A percentile compares a stretch with the other conserved stretches of the same genome.
These are phyloP conservation scores for Colletotrichum acutatum DNA, from an alignment of 2,329 filamentous ascomycete species.

Conservation along the genomic window DNA sequence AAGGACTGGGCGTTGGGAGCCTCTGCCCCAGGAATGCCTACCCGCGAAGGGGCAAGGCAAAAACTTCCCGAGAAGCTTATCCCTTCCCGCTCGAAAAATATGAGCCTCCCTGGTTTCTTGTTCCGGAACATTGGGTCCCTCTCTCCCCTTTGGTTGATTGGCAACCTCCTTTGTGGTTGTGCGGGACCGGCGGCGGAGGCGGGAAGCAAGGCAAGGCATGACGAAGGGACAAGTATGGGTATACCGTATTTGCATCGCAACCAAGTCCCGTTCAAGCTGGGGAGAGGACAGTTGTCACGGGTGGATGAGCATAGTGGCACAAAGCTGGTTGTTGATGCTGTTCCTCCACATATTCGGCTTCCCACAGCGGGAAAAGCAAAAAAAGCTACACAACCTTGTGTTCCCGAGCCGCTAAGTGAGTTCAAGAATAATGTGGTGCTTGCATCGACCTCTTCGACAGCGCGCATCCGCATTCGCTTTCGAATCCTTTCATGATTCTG, in stretches of 20 bases:
- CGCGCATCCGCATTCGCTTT: slow-evolving; percentile 7
- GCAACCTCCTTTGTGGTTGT: background rate
- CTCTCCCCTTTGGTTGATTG: background rate
- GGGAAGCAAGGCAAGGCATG: slow-evolving; percentile 5
- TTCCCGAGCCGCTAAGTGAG: background rate
- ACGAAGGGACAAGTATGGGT: background rate
- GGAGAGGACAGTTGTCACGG: background rate
- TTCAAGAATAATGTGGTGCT: background rate
- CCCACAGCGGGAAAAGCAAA: background rate
- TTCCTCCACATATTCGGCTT: background rate
- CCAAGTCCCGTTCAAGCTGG: background rate
- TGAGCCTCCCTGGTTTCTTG: background rate
- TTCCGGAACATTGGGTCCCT: background rate
- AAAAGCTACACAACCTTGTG: background rate
- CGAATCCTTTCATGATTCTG: background rate
- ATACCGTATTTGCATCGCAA: background rate
- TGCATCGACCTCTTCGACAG: background rate
- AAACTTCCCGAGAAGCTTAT: slow-evolving; percentile 23
- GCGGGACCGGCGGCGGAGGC: background rate
- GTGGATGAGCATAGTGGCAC: background rate
- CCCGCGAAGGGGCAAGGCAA: slow-evolving; percentile 6
- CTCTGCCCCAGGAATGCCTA: background rate
- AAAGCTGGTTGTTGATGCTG: background rate
- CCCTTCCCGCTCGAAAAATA: background rate
- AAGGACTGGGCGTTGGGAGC: background rate